These are phyloP conservation scores for Fomitopsis betulina DNA, from an alignment of 1,284 basidiomycete genomes.

Conservation along the genomic window DNA sequence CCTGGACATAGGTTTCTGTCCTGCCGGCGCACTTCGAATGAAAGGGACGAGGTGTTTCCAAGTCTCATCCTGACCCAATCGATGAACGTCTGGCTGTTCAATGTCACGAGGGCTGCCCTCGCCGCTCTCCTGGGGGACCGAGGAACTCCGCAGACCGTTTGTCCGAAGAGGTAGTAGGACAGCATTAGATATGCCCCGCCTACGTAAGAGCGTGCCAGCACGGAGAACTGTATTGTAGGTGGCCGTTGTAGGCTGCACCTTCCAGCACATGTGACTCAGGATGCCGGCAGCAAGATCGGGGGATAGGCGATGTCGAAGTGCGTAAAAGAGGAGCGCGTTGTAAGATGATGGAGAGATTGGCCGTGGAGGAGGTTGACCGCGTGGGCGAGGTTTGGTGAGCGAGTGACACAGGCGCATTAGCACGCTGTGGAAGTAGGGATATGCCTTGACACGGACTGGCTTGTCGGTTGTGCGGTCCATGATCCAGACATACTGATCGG, in stretches of 20 bases:
- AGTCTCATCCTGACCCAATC: not conserved
- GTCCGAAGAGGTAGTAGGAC: slow-evolving; percentile 28
- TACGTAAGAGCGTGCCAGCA: slow-evolving; percentile 47
- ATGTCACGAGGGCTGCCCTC: not conserved
- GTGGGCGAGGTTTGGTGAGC: slow-evolving; percentile 9
- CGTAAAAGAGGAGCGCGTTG: slow-evolving; percentile 63
- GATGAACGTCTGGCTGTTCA: not conserved
- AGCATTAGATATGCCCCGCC: slow-evolving; percentile 36
- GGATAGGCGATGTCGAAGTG: slow-evolving; percentile 55
- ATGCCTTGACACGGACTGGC: slow-evolving; percentile 37
- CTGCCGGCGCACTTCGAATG: too few relatives aligned
- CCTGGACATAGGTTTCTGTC: too few relatives aligned
- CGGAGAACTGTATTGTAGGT: slow-evolving; percentile 59
- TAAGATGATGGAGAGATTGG: slow-evolving; percentile 41
- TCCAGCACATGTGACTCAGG: slow-evolving; percentile 48
- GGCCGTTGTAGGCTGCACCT: slow-evolving; percentile 38
- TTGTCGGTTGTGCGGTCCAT: slow-evolving; percentile 22
- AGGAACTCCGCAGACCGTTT: too few relatives aligned
- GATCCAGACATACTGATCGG: slow-evolving; percentile 42
- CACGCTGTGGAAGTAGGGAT: slow-evolving; percentile 54
- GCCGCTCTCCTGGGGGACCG: not conserved
- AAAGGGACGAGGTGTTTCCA: not conserved
- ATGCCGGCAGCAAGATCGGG: slow-evolving; percentile 41
- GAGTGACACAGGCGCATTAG: slow-evolving; percentile 41
- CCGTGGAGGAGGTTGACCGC: slow-evolving; percentile 6